Base-by-base conservation (phyloP, 371 early-diverging fungal species). In the Fennellomyces sp. region DNA sequence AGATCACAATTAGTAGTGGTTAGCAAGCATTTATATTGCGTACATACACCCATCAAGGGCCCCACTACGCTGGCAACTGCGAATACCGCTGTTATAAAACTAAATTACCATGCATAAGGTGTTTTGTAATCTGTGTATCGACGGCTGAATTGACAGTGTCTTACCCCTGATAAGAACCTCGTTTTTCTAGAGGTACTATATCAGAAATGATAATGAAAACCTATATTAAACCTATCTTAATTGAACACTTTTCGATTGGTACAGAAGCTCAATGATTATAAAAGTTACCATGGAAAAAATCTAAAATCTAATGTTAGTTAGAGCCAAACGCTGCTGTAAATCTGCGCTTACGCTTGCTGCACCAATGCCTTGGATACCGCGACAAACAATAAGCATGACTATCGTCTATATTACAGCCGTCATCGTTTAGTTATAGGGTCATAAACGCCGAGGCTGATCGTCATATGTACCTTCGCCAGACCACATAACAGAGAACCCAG, bases 171-270 rank as follows among this genome's bases (percentile, higher is more conserved):
- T 85, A 88, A 52, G 70, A 77, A 23, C 80, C 84, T 36, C 88
- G 62, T 29, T 90, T 78, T 11, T 73, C 69, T 7, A 87, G 41
- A n/a, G 82, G 70, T 0, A 84, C 82, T 17, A 88, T 28, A 50
- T 90, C 88, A 6, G 87, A 69, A 47, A 90, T 80, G 61, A 87
- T 83, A 61, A 90, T 73, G 52, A 88, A 87, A 38, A 76, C 50
- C 56, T 56, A n/a, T n/a, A n/a, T n/a, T n/a, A n/a, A n/a, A n/a
- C n/a, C n/a, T n/a, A n/a, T n/a, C n/a, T n/a, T n/a, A n/a, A n/a
- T n/a, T n/a, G n/a, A n/a, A n/a, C n/a, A n/a, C n/a, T n/a, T n/a
- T n/a, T n/a, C n/a, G n/a, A n/a, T n/a, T n/a, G n/a, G 33, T 5
- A 27, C 28, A 38, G 17, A n/a, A 23, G 12, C 19, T 45, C 23